Base-by-base conservation (phyloP, 306 rosid genomes). In the Purshia tridentata region DNA sequence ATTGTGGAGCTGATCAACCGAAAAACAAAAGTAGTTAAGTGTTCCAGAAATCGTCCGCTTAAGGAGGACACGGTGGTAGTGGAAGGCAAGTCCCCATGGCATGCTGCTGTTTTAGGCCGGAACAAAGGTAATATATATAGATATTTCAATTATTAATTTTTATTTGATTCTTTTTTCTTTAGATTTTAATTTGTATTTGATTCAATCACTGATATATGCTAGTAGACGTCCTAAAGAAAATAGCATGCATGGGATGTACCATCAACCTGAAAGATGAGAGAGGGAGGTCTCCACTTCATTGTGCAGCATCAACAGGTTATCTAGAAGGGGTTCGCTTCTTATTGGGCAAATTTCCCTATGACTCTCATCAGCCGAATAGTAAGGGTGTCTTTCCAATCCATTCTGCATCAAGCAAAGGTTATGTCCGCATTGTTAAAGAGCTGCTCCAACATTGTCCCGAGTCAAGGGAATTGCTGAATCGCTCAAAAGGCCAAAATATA, bases 241-340 rank as follows among this genome's bases (percentile, higher is more conserved):
- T 44, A 41, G 42, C 7, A 8, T 11, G 9, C 5, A 42, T 39
- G 65, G 14, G 20, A 5, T 6, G 0, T 13, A 6, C 0, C 35
- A 23, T 23, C 35, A 23, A 3, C 8, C 16, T 3, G 0, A n/a
- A 6, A n/a, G 60, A 67, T 0, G 49, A 29, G 10, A 5, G 18
- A 9, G 11, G 47, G 8, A 53, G 46, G 12, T 9, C 45, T 46
- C 63, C 84, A 2, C 79, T 86, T 9, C 81, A 63, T 70, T 15
- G 2, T 7, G 87, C 84, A 5, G 80, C 71, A 50, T 57, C 23
- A 0, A 49, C 9, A 14, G 82, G 87, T 51, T 86, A 15, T 57
- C 16, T 5, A 0, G 66, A 80, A 42, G 84, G 85, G 47, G 76
- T 86, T 47, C 9, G 15, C 0, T 1, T 16, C 8, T 29, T 85